Conservation (phyloP, 78 protist species). For the Monocercomonoides exilis region DNA sequence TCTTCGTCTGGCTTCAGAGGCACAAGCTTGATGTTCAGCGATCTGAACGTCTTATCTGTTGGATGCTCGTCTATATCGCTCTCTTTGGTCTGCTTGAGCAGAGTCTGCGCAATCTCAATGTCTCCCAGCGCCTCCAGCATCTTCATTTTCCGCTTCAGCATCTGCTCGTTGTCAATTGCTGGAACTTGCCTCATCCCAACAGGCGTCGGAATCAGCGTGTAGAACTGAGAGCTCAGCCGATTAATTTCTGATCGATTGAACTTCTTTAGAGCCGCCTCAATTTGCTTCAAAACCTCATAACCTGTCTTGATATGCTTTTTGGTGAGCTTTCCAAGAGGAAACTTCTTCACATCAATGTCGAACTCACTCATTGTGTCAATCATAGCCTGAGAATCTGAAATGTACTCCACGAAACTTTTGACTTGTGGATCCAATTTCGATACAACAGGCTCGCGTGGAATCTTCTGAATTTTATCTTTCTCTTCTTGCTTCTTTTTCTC, state of each 20-base stretch:
- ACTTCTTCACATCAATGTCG: slow-evolving; percentile 3
- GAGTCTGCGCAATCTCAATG: slow-evolving; percentile 11
- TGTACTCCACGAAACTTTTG: not conserved
- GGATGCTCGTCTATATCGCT: not conserved
- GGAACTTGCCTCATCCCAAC: not conserved
- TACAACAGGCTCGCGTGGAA: not conserved
- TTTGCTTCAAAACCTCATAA: not conserved
- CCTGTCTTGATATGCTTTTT: slow-evolving; percentile 25
- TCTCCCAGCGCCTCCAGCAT: slow-evolving; percentile 17
- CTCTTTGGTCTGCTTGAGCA: slow-evolving; percentile 3
- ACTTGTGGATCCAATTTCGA: not conserved
- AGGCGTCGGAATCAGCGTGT: slow-evolving; percentile 39
- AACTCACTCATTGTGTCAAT: not conserved
- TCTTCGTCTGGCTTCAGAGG: not conserved
- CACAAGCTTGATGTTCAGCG: not conserved
- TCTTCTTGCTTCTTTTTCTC: not conserved
- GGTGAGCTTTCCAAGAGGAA: slow-evolving; percentile 24
- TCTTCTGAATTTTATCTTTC: not conserved
- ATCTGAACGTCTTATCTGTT: not conserved
- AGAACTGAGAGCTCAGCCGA: slow-evolving; percentile 23
- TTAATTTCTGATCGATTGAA: not conserved
- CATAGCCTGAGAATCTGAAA: slow-evolving; percentile 1
- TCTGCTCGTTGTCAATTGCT: not conserved
- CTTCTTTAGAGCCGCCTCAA: slow-evolving; percentile 1
- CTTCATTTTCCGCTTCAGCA: not conserved